Base-by-base conservation (phyloP, 1,284 basidiomycete genomes). In the Apiotrichum gracile region DNA sequence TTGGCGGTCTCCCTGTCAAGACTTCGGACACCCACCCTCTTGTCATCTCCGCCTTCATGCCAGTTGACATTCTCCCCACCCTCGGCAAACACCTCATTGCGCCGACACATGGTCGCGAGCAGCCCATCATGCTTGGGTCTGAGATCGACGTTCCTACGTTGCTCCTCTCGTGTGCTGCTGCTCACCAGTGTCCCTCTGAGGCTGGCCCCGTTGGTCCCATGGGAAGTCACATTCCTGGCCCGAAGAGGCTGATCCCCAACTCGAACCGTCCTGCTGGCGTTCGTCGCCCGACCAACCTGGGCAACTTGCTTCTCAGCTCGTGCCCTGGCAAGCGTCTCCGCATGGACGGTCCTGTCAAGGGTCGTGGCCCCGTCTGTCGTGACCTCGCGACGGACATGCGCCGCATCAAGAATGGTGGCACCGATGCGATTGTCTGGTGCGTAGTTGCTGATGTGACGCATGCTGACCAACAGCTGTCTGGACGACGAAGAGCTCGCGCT, bases 241-340 rank as follows among this genome's bases (percentile, higher is more conserved):
- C 52, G 17, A 52, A 44, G 42, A 52, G 41, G n/a, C 46, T 54
- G 53, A 60, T 58, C 40, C 50, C 50, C 42, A 52, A 60, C 25
- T 47, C 52, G 14, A 46, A 46, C 34, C 54, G 57, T 13, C 57
- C 51, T 9, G 29, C 16, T 8, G 46, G 44, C 19, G 49, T 41
- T 37, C 45, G 48, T 39, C 60, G 27, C 54, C 65, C 58, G 26
- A 70, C 76, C 24, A 70, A 62, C 34, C 72, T 97, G 2, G 94
- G 94, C n/a, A 97, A 97, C 71, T 72, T 98, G 33, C 81, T 88
- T 43, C 75, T 98, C 27, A 91, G 88, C 3, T 93, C 89, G 7
- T 97, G 93, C 76, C 94, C 94, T 0, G 94, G 94, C 9, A 98
- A 97, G 75, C 92, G 97, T 79, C 87, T 98, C 12, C 83, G 94